A percentile compares a stretch with the other conserved stretches of the same genome.
These are phyloP conservation scores for Suillus plorans DNA, from an alignment of 768 basidiomycete species.

Conservation along the genomic window DNA sequence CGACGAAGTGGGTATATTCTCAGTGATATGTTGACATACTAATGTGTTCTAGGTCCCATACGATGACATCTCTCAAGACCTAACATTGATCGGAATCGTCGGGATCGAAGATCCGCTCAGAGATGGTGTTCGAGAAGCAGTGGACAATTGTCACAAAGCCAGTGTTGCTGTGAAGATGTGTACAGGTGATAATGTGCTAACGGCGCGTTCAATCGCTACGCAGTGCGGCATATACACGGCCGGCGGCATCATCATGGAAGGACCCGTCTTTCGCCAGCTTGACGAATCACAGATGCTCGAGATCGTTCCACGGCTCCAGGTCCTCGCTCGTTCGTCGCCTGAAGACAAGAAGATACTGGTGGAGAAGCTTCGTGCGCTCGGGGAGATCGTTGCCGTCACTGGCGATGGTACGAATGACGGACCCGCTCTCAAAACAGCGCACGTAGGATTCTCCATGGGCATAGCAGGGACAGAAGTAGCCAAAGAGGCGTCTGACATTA, in stretches of 20 bases:
- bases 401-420: conserved; percentile 99
- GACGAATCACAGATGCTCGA: conserved; percentile 68
- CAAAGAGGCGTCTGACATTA: conserved; percentile 98
- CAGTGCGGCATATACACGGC: conserved; percentile 95
- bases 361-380: conserved; percentile 79
- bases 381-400: conserved; percentile 93
- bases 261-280: conserved; percentile 87
- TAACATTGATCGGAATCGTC: conserved; percentile 86
- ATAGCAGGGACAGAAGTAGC: conserved; percentile 97
- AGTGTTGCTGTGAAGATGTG: conserved; percentile 98
- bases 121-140: conserved; percentile 85
- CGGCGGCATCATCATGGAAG: conserved; percentile 98
- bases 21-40: conserved; percentile 9
- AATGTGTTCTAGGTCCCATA: conserved; percentile 54
- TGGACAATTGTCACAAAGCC: conserved; percentile 81
- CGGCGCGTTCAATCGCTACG: conserved; percentile 91
- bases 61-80: conserved; percentile 62
- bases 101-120: conserved; percentile 98
- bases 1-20: conserved; percentile 49
- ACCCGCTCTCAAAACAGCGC: conserved; percentile 90
- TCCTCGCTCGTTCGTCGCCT: conserved; percentile 95
- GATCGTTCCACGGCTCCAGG: conserved; percentile 89
- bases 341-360: conserved; percentile 96
- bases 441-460: conserved; percentile 98
- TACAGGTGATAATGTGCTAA: conserved; percentile 96